Base-by-base conservation (phyloP, 2,329 filamentous ascomycete species). In the Calonectria crousiana region DNA sequence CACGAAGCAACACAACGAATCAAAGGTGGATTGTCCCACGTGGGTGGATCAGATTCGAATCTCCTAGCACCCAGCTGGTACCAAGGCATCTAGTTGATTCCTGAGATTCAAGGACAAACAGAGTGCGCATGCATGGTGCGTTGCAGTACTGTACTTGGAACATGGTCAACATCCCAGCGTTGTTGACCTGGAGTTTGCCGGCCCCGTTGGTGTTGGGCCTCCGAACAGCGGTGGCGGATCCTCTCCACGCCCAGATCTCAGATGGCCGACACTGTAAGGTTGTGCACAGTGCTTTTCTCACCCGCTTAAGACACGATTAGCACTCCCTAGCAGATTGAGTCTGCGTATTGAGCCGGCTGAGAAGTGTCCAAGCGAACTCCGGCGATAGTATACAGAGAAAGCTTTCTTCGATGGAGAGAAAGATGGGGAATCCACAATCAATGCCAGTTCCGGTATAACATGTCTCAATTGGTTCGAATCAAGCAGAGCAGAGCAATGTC, bases 11-110 rank as follows among this genome's bases (percentile, higher is more conserved):
- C 9, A 36, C 64, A 69, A 58, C 77, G 74, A 81, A 81, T 81
- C 77, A 80, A 44, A 38, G n/a, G 34, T 41, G 30, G 58, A 56
- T 28, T 62, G 41, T 75, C 73, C 75, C 77, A 78, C 73, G 76
- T 79, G 78, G 71, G 73, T 79, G 76, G 73, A 74, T 74, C 72
- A 41, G n/a, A 58, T 67, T 68, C 68, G 64, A 68, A 73, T 60
- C 53, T 72, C 72, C 62, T 52, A 49, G 58, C 28, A 72, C 74
- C 56, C 72, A 28, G 51, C 44, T 72, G 67, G 65, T 62, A 74
- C 53, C 72, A 67, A 74, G 38, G n/a, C 23, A 69, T 67, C 32
- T 49, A 41, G 56, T 72, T 67, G 74, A 68, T 69, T 67, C 53
- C 69, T 74, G 67, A 69, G 71, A 69, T 73, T 65, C 67, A 56